These are phyloP conservation scores for Cucurbita moschata DNA, from an alignment of 306 rosid species.

Conservation along the genomic window DNA sequence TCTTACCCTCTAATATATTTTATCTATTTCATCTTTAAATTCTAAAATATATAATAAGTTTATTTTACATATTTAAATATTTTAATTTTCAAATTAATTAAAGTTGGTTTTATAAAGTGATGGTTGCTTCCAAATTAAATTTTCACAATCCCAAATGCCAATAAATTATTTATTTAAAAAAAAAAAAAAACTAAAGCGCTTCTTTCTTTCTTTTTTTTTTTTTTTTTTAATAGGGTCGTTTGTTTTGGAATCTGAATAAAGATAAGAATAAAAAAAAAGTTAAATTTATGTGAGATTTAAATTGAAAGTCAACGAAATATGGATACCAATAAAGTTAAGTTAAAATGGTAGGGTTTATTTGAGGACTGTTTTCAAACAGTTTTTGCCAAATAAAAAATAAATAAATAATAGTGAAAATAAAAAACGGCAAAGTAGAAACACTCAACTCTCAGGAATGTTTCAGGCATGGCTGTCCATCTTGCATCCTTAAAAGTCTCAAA, in stretches of 20 bases:
- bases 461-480: background rate
- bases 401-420: background rate
- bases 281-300: background rate
- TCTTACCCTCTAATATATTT: background rate
- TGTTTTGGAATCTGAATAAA: background rate
- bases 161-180: no score
- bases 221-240: background rate
- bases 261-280: background rate
- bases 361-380: background rate
- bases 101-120: background rate
- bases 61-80: no score
- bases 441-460: background rate
- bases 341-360: background rate
- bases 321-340: background rate
- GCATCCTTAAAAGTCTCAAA: background rate
- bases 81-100: no score
- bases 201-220: background rate
- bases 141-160: background rate
- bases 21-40: no score
- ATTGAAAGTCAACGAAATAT: background rate
- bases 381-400: background rate
- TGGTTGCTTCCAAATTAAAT: background rate
- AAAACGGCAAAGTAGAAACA: background rate
- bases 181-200: background rate
- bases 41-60: no score